A percentile compares a stretch with the other conserved stretches of the same genome.
Conservation (phyloP, 2,329 filamentous ascomycete species). For the Allantophomopsis lycopodina region DNA sequence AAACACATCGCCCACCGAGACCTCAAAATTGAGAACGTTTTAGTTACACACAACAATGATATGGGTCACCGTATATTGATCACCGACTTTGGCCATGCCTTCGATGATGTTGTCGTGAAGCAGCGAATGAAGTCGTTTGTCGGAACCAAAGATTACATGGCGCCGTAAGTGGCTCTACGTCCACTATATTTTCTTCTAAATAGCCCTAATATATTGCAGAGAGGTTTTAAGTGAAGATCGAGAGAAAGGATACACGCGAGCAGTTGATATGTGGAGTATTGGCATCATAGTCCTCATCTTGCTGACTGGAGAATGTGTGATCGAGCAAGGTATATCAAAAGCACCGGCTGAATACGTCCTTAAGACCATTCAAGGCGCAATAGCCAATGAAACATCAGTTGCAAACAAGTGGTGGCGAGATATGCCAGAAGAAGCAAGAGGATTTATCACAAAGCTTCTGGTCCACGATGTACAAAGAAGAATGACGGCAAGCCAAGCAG, state of each 20-base stretch:
- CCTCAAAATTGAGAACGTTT: conserved; percentile 18
- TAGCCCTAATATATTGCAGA: neutral
- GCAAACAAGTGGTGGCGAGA: conserved; percentile 3
- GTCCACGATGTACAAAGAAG: conserved; percentile 16
- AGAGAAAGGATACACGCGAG: conserved; percentile 12
- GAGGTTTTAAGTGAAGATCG: conserved; percentile 1
- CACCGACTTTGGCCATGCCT: conserved; percentile 19
- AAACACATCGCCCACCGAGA: conserved; percentile 16
- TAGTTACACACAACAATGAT: conserved; percentile 13
- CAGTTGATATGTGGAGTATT: conserved; percentile 18
- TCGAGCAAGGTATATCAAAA: conserved; percentile 6
- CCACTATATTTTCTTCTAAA: no score
- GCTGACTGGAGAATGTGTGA: conserved; percentile 10
- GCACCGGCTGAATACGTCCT: neutral
- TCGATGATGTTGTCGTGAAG: conserved; percentile 4
- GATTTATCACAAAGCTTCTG: conserved; percentile 23
- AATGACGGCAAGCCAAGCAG: conserved; percentile 19
- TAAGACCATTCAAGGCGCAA: neutral
- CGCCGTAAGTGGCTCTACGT: conserved; percentile 13
- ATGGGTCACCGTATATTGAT: conserved; percentile 16
- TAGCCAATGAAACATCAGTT: neutral
- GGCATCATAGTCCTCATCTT: conserved; percentile 13
- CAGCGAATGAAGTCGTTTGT: conserved; percentile 14
- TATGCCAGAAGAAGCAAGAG: conserved; percentile 11
- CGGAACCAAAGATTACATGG: conserved; percentile 16